phyloP scores from a whole-genome alignment of 2,329 filamentous ascomycete species.

The Claviceps maximensis region DNA sequence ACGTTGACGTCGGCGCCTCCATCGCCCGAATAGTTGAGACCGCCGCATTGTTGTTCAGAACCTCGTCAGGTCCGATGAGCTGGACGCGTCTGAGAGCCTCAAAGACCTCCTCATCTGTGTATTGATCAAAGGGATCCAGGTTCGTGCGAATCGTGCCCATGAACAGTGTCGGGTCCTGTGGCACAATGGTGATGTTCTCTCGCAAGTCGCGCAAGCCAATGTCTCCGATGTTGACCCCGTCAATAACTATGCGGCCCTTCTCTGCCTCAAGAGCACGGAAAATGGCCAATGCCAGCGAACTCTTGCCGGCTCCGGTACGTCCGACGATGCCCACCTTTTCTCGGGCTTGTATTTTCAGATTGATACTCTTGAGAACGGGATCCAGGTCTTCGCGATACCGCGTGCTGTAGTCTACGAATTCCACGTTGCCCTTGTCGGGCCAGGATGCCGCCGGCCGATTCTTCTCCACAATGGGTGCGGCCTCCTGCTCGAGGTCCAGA shows the following conservation, averaged over 20 bases:
- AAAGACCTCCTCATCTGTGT: slow-evolving; percentile 85
- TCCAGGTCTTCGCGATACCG: slow-evolving; percentile 81
- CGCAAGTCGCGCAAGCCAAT: slow-evolving; percentile 92
- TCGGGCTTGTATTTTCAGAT: slow-evolving; percentile 69
- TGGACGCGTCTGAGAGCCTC: slow-evolving; percentile 77
- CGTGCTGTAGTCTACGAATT: slow-evolving; percentile 82
- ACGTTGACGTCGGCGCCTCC: slow-evolving; percentile 9
- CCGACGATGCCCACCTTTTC: slow-evolving; percentile 97
- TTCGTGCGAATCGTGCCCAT: slow-evolving; percentile 85
- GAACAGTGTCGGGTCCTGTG: slow-evolving; percentile 91
- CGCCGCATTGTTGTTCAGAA: slow-evolving; percentile 8
- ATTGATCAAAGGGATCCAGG: slow-evolving; percentile 79
- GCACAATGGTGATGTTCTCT: slow-evolving; percentile 91
- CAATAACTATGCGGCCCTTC: slow-evolving; percentile 76
- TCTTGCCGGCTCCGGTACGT: slow-evolving; percentile 91
- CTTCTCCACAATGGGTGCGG: slow-evolving; percentile 61
- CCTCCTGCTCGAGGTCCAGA: slow-evolving; percentile 90
- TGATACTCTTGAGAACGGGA: slow-evolving; percentile 69
- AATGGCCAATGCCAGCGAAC: slow-evolving; percentile 79
- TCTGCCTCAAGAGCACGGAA: slow-evolving; percentile 92
- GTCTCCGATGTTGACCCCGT: slow-evolving; percentile 75
- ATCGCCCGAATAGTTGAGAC: slow-evolving; percentile 14
- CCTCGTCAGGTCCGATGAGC: slow-evolving; percentile 55
- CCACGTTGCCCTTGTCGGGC: slow-evolving; percentile 74
- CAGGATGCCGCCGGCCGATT: slow-evolving; percentile 67